These are phyloP conservation scores for Coniferiporia sulphurascens DNA, from an alignment of 1,284 basidiomycete genomes.

Conservation along the genomic window DNA sequence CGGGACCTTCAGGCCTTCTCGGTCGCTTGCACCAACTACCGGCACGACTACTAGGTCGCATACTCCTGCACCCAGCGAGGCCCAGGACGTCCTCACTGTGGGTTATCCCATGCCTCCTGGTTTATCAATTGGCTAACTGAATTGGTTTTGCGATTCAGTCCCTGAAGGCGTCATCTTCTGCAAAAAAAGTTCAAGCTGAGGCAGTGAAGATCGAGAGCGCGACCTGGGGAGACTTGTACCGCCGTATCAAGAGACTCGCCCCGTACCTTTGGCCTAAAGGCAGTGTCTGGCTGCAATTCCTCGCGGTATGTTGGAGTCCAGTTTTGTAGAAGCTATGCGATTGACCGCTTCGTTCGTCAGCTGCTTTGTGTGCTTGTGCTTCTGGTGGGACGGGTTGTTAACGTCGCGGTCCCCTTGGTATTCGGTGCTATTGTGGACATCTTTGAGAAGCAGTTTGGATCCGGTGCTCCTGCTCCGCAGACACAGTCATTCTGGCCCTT, in stretches of 20 bases:
- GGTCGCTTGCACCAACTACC: conserved; percentile 46
- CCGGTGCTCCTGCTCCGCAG: not conserved
- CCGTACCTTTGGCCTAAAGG: conserved; percentile 84
- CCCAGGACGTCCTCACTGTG: conserved; percentile 37
- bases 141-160: conserved; percentile 11
- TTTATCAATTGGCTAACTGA: not conserved
- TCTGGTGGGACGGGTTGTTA: conserved; percentile 71
- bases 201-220: conserved; percentile 51
- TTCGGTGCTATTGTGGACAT: conserved; percentile 64
- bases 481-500: conserved; percentile 53
- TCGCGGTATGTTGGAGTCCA: conserved; percentile 50
- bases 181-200: conserved; percentile 1
- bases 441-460: conserved; percentile 43
- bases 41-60: conserved; percentile 53
- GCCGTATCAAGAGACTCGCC: conserved; percentile 54
- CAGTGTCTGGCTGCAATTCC: conserved; percentile 56
- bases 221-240: conserved; percentile 58
- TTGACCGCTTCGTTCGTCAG: conserved; percentile 31
- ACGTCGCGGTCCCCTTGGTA: conserved; percentile 65
- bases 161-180: conserved; percentile 7
- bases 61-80: conserved; percentile 49
- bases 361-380: conserved; percentile 63
- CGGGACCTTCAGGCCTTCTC: conserved; percentile 61
- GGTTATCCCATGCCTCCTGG: not conserved
- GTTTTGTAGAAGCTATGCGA: not conserved